phyloP scores from a whole-genome alignment of 116 monocot species.

The Dioscorea cayenensis region DNA sequence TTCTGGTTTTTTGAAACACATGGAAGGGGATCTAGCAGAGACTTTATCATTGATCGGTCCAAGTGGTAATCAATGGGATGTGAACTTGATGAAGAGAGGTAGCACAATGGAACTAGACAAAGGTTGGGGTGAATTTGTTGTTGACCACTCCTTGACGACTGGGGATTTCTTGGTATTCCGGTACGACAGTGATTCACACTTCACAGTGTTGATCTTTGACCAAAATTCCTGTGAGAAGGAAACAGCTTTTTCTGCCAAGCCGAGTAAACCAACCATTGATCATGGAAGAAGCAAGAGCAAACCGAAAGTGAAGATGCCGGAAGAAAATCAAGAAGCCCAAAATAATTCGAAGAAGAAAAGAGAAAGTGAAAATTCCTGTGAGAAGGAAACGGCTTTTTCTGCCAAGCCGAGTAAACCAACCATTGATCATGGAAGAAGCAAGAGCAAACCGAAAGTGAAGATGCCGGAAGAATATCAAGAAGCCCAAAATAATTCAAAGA shows the following conservation, averaged over 20 bases:
- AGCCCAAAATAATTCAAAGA: background rate
- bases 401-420: background rate
- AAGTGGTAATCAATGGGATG: conserved; percentile 1
- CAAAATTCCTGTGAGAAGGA: conserved; percentile 1
- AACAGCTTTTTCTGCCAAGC: background rate
- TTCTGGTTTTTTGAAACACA: background rate
- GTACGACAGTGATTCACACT: background rate
- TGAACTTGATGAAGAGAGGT: background rate
- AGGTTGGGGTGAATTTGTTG: conserved; percentile 2
- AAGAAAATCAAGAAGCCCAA: background rate
- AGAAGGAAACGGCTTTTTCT: background rate
- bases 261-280: background rate
- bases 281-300: background rate
- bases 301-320: background rate
- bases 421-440: background rate
- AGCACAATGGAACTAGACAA: background rate
- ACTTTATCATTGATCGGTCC: conserved; percentile 2
- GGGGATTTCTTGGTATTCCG: conserved; percentile 2
- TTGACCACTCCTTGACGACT: background rate
- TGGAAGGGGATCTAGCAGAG: background rate
- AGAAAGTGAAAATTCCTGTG: background rate
- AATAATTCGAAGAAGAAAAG: background rate
- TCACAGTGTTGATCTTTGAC: conserved; percentile 7
- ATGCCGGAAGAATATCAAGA: background rate
- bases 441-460: background rate